Base-by-base conservation (phyloP, 208 protist genomes). In the Acanthamoeba culbertsoni region DNA sequence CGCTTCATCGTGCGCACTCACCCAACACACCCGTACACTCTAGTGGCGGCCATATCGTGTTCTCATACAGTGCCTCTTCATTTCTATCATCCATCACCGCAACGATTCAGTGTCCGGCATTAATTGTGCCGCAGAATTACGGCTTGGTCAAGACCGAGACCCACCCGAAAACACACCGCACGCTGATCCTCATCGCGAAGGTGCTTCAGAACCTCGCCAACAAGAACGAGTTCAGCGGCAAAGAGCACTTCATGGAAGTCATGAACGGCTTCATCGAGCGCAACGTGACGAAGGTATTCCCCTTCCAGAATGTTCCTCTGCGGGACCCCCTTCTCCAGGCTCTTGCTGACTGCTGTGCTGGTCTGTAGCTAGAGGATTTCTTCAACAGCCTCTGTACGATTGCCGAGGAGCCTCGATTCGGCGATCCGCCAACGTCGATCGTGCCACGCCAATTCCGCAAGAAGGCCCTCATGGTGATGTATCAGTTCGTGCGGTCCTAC, bases 181-280 rank as follows among this genome's bases (percentile, higher is more conserved):
- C 55, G 33, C 42, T 96, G 14, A 94, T 96, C 8, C 33, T 96
- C 1, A 95, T 96, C 8, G 86, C 95, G 20, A 96, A 96, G 65
- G 91, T 93, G 75, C 51, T 96, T 18, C 94, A 96, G 59, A 96
- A 96, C 91, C 28, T 96, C 26, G 92, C 95, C 28, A 96, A 96
- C 88, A 88, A 91, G 62, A 93, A 90, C 14, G 33, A 92, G 1
- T 96, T 96, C 48, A 82, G 59, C 43, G 77, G 46, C 40, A 96
- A 96, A 55, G 94, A 96, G 57, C 75, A 86, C 35, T 96, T 94
- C 35, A 96, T 96, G 95, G 68, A 94, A 4, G 63, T 48, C 2
- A 40, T 96, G 26, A 96, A 96, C 82, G 94, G 92, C 43, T 96
- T 95, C 37, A 95, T 96, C 46, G 16, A 53, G 0, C 43, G 45